These are phyloP conservation scores for Solanum ahanhuiri DNA, from an alignment of 257 asterid species.

Conservation along the genomic window DNA sequence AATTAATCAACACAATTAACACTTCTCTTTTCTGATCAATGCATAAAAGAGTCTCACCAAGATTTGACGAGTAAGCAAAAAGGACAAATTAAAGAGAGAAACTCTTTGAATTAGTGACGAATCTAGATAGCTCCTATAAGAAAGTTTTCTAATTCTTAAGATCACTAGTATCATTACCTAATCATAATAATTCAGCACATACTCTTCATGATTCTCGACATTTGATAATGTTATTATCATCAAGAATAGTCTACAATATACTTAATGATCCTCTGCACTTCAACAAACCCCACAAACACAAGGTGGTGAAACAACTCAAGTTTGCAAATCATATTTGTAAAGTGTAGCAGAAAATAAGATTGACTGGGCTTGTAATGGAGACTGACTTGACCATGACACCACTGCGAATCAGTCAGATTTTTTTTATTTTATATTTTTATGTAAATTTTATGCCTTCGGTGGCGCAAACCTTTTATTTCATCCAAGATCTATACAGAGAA, in stretches of 20 bases:
- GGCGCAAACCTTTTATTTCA: not conserved
- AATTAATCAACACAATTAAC: not conserved
- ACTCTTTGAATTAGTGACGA: not conserved
- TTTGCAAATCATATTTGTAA: not conserved
- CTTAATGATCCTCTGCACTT: not conserved
- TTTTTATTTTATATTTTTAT: too few species aligned
- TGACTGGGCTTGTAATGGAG: not conserved
- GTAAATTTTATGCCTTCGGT: not conserved
- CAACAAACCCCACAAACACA: not conserved
- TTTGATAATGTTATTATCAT: not conserved
- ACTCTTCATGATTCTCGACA: not conserved
- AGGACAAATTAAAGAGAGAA: not conserved
- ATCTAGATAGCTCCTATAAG: not conserved
- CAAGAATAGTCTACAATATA: not conserved
- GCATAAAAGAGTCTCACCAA: not conserved
- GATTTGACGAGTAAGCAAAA: not conserved
- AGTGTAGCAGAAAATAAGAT: not conserved
- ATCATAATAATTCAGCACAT: not conserved
- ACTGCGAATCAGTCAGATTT: not conserved
- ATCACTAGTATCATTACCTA: not conserved
- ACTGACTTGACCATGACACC: not conserved
- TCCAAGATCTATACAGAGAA: not conserved
- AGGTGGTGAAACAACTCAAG: not conserved
- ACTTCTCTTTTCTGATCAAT: not conserved
- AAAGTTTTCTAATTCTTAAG: not conserved